Conservation (phyloP, 768 basidiomycete genomes). For the Phlebiopsis flavidoalba region DNA sequence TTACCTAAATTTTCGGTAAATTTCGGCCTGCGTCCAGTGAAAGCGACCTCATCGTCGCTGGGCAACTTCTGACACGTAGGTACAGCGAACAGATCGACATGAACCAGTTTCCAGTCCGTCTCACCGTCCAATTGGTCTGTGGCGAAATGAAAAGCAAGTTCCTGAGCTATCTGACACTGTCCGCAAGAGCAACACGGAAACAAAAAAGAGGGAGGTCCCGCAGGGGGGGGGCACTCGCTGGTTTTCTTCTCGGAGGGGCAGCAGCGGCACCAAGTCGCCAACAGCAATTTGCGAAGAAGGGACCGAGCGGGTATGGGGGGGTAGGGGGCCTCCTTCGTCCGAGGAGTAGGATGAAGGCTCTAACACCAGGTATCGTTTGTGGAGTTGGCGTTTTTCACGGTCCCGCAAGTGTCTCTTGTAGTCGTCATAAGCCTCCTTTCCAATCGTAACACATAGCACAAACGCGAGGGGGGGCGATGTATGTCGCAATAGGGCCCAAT, state of each 20-base stretch:
- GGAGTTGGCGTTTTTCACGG: conserved; percentile 94
- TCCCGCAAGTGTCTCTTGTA: conserved; percentile 92
- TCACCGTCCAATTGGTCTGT: conserved; percentile 99
- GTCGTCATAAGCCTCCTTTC: conserved; percentile 98
- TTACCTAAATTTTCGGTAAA: conserved; percentile 88
- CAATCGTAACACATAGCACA: conserved; percentile 92
- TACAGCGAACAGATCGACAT: conserved; percentile 88
- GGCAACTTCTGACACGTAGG: conserved; percentile 74
- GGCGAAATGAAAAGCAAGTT: conserved; percentile 93
- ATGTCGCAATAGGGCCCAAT: conserved; percentile 96
- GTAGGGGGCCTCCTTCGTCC: conserved; percentile 24
- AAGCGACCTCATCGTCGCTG: conserved; percentile 48
- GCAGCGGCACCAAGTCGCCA: conserved; percentile 82
- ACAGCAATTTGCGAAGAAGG: conserved; percentile 87
- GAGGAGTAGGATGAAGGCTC: conserved; percentile 40
- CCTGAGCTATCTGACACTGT: conserved; percentile 89
- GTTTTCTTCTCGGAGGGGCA: too few species aligned
- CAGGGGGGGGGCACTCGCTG: conserved; percentile 94
- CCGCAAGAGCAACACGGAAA: conserved; percentile 75
- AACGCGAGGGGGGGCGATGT: conserved; percentile 95
- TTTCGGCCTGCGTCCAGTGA: conserved; percentile 77
- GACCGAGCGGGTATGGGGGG: conserved; percentile 58
- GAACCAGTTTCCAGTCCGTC: conserved; percentile 98
- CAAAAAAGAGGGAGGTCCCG: too few species aligned
- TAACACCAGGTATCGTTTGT: conserved; percentile 81